These are phyloP conservation scores for Fusarium duplospermum DNA, from an alignment of 2,329 filamentous ascomycete species.

Conservation along the genomic window DNA sequence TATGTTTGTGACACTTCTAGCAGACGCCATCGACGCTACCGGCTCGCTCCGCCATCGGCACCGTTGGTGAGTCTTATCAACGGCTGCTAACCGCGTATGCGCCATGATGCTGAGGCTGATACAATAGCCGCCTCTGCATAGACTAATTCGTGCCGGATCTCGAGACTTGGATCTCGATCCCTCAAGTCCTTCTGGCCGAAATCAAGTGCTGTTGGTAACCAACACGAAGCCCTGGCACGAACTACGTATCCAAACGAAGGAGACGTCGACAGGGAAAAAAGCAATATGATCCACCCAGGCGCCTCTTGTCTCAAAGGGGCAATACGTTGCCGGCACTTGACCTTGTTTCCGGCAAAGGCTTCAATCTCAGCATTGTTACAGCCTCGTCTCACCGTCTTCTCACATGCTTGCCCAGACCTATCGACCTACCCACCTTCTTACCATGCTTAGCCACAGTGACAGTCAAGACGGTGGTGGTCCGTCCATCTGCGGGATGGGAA, in stretches of 20 bases:
- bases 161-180: neutral
- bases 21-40: neutral
- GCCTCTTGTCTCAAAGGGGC: neutral
- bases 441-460: neutral
- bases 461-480: neutral
- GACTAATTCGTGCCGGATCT: neutral
- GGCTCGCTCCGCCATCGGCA: neutral
- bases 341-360: neutral
- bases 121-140: neutral
- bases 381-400: neutral
- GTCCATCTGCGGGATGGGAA: neutral
- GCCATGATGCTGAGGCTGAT: neutral
- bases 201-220: neutral
- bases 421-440: neutral
- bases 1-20: neutral
- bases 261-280: conserved; percentile 4
- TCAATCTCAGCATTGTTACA: neutral
- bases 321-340: neutral
- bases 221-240: neutral
- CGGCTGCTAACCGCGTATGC: neutral
- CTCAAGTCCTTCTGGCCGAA: neutral
- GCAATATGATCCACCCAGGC: conserved; percentile 8
- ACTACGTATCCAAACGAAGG: neutral
- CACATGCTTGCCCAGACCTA: neutral
- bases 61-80: neutral